Conservation (phyloP, 352 stramenopile genomes). For the Plasmopara viticola region DNA sequence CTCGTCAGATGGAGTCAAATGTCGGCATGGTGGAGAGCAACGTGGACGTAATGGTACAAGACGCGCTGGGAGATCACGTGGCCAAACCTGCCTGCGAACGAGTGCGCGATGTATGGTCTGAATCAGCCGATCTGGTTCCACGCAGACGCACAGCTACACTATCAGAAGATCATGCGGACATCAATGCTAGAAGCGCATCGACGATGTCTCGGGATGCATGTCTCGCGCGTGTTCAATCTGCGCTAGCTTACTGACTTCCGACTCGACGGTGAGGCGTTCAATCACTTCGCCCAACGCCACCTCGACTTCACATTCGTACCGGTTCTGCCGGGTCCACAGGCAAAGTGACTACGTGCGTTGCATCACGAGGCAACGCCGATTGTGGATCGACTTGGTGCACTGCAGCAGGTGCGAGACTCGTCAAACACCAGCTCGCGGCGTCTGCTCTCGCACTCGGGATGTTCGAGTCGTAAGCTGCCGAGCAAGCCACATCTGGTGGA, state of each 20-base stretch:
- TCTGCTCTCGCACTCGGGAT: neutral
- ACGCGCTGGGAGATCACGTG: neutral
- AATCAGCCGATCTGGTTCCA: neutral
- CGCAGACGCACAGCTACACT: neutral
- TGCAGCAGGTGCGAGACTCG: neutral
- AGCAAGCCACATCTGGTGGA: constrained; percentile 6
- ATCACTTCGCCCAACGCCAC: neutral
- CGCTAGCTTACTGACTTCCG: neutral
- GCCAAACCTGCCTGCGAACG: neutral
- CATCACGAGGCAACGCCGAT: constrained; percentile 1
- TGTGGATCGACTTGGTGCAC: neutral
- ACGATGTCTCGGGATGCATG: neutral
- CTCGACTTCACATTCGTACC: neutral
- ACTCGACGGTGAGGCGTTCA: neutral
- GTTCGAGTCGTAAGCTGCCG: neutral
- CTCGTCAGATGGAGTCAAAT: neutral
- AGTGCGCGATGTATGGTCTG: neutral
- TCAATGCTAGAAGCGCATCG: neutral
- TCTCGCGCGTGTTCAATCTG: constrained; percentile 1
- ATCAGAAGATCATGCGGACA: neutral
- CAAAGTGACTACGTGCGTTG: neutral
- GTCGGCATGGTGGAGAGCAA: neutral
- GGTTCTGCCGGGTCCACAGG: neutral
- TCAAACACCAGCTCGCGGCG: neutral
- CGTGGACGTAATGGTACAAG: neutral